phyloP scores from a whole-genome alignment of 768 basidiomycete species.

The Lentinula raphanica region DNA sequence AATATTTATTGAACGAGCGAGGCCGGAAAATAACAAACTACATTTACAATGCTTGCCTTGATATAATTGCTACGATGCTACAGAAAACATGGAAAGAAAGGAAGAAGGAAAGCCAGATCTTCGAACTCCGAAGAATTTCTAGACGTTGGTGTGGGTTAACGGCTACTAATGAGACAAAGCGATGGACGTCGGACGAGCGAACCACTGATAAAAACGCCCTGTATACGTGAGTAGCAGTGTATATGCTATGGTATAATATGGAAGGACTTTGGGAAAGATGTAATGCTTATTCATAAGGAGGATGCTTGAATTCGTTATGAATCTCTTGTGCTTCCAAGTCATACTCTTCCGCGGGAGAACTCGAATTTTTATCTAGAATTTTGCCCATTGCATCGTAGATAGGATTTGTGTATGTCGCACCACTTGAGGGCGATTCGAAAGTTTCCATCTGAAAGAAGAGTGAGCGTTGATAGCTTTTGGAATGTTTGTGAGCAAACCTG shows the following conservation, averaged over 20 bases:
- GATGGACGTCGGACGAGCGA: background rate
- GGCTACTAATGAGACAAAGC: background rate
- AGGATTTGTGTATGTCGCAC: background rate
- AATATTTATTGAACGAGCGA: too few species aligned
- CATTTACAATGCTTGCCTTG: background rate
- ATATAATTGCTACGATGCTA: background rate
- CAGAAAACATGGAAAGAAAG: background rate
- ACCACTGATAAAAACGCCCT: background rate
- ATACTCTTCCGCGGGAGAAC: constrained; percentile 4
- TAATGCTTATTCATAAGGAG: constrained; percentile 3
- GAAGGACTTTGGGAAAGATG: background rate
- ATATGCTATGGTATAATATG: background rate
- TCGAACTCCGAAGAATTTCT: background rate
- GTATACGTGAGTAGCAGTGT: background rate
- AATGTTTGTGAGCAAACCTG: background rate
- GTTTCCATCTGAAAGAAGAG: constrained; percentile 7
- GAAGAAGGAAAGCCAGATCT: background rate
- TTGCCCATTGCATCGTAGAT: constrained; percentile 12
- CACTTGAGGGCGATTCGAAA: constrained; percentile 9
- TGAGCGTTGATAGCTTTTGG: background rate
- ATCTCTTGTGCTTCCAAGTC: constrained; percentile 9
- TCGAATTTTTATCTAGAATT: background rate
- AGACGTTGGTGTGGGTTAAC: background rate
- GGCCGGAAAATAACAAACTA: background rate
- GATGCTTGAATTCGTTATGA: constrained; percentile 9